Conservation (phyloP, 2,329 filamentous ascomycete genomes). For the Zarea fungicola region DNA sequence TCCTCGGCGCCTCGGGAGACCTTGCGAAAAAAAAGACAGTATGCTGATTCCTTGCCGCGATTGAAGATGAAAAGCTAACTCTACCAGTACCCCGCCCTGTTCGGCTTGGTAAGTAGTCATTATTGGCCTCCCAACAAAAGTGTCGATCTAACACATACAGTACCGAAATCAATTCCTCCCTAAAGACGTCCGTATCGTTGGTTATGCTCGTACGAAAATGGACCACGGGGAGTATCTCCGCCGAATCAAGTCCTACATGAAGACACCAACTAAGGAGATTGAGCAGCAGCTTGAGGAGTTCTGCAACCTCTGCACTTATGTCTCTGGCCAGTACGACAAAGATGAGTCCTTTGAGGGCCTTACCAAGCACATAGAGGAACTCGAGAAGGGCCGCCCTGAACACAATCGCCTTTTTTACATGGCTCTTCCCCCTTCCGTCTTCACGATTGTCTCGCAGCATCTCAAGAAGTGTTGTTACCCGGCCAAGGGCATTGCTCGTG, state of each 20-base stretch:
- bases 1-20: constrained; percentile 95
- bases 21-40: constrained; percentile 99
- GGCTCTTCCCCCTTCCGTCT: constrained; percentile 95
- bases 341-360: constrained; percentile 89
- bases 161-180: constrained; percentile 98
- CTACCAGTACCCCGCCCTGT: constrained; percentile 84
- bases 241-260: constrained; percentile 96
- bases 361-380: constrained; percentile 75
- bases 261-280: constrained; percentile 94
- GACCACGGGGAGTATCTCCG: constrained; percentile 92
- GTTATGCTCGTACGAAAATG: constrained; percentile 99
- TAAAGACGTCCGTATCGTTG: constrained; percentile 93
- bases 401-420: constrained; percentile 97
- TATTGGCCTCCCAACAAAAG: not conserved
- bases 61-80: constrained; percentile 23
- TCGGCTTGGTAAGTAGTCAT: constrained; percentile 75
- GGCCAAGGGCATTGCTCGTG: constrained; percentile 79
- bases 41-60: constrained; percentile 29
- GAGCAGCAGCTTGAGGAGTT: constrained; percentile 94
- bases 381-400: constrained; percentile 78
- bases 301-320: constrained; percentile 79
- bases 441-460: constrained; percentile 95
- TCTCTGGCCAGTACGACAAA: constrained; percentile 96
- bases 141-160: constrained; percentile 39
- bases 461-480: constrained; percentile 98